Base-by-base conservation (phyloP, 495 filamentous ascomycete species). In the Pyrenula massariospora region DNA sequence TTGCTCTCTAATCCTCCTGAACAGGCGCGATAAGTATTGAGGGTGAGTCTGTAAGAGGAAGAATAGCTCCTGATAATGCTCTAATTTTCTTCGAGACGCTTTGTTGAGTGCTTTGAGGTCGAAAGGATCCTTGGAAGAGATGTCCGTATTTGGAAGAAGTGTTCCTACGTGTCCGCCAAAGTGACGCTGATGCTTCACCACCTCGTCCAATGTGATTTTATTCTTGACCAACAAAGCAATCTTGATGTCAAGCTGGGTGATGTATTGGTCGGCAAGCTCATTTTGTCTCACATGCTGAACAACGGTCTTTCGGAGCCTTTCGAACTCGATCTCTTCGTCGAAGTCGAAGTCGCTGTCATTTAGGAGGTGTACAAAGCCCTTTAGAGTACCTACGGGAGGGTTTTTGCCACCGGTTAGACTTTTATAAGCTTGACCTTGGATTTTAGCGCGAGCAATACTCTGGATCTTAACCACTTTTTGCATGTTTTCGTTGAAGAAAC, bases 331-430 rank as follows among this genome's bases (percentile, higher is more conserved):
- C 65, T 99, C 93, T 68, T 96, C 91, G 65, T 99, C 94, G 67
- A 99, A 99, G 64, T 99, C 93, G 61, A 99, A 95, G 63, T 95
- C 90, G 62, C 89, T 96, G 69, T 99, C 93, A 65, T 97, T 99
- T 52, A 99, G 80, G 23, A 99, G 77, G 70, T 99, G 93, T 3
- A 99, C 90, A 62, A 97, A 97, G 61, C 92, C 91, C 71, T 97
- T 96, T 61, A 99, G 86, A 0, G 94, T 95, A 50, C 89, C 87
- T 54, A 97, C 90, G 2, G 94, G 93, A 52, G 93, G 93, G 63
- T 97, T 97, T 70, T 95, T 96, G n/a, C 94, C 93, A 25, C 83
- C 90, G 3, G 91, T 95, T 61, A 95, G 75, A 64, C 86, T 92
- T 77, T 95, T 96, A 75, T 98, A 98, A 1, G 94, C 94, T 69